These are phyloP conservation scores for Physcia stellaris DNA, from an alignment of 495 filamentous ascomycete genomes.

Conservation along the genomic window DNA sequence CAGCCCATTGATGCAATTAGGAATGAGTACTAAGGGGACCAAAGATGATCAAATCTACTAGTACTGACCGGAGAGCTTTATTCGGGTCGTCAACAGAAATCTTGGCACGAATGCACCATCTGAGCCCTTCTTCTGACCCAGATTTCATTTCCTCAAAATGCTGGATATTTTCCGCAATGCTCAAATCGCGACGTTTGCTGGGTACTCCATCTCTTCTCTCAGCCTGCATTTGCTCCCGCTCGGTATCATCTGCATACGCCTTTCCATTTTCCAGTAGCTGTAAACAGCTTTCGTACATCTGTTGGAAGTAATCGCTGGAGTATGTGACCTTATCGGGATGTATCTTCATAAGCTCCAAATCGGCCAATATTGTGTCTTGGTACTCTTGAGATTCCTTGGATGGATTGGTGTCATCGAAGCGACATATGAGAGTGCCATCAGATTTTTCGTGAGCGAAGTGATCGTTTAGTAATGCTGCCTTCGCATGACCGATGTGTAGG, in stretches of 20 bases:
- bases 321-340: conserved; percentile 75
- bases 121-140: conserved; percentile 57
- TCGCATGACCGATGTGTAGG: conserved; percentile 87
- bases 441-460: conserved; percentile 89
- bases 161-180: conserved; percentile 65
- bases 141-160: conserved; percentile 84
- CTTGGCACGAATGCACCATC: conserved; percentile 82
- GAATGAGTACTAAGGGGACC: too few relatives aligned
- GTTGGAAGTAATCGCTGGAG: conserved; percentile 84
- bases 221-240: conserved; percentile 70
- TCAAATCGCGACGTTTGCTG: conserved; percentile 60
- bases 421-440: conserved; percentile 65
- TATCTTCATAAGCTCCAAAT: conserved; percentile 75
- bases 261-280: conserved; percentile 69
- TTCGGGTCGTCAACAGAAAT: conserved; percentile 43
- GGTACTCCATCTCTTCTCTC: conserved; percentile 68
- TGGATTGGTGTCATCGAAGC: conserved; percentile 91
- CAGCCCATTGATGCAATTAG: too few relatives aligned
- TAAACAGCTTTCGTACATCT: conserved; percentile 66
- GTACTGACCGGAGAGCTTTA: too few relatives aligned
- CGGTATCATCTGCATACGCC: conserved; percentile 83
- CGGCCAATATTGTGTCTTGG: conserved; percentile 76
- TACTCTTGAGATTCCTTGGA: conserved; percentile 88
- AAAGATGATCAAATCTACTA: too few relatives aligned
- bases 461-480: conserved; percentile 82